Evolutionary conservation across 306 rosid genomes (phyloP).

Genomic region (Astragalus glycyphyllos): DNA sequence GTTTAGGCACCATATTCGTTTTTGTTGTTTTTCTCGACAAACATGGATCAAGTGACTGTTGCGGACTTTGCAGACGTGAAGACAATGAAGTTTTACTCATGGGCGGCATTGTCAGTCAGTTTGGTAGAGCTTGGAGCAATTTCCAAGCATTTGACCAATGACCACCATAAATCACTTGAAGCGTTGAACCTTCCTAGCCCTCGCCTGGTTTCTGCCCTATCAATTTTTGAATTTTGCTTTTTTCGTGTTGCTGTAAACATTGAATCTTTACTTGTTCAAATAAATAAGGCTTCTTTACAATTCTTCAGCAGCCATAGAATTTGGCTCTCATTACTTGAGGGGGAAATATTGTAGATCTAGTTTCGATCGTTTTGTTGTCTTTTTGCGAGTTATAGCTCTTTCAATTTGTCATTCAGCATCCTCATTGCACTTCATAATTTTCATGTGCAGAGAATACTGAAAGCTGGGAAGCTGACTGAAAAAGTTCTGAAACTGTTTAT

Average conservation of each 20-base stretch:
- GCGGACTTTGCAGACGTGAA: too few relatives aligned
- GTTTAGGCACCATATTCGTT: too few relatives aligned
- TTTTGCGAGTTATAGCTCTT: conserved; percentile 8
- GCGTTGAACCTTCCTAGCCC: too few relatives aligned
- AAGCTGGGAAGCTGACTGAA: conserved; percentile 89
- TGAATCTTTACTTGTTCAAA: conserved; percentile 19
- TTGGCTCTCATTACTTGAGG: neutral
- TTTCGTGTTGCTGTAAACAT: conserved; percentile 19
- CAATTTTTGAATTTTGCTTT: conserved; percentile 13
- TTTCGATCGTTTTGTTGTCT: conserved; percentile 15
- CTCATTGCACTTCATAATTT: conserved; percentile 23
- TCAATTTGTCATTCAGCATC: conserved; percentile 22
- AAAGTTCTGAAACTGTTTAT: conserved; percentile 79
- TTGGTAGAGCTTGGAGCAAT: too few relatives aligned
- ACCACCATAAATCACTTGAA: too few relatives aligned
- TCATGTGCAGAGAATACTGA: conserved; percentile 75
- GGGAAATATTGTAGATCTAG: conserved; percentile 26
- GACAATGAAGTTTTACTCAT: too few relatives aligned
- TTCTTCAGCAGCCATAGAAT: conserved; percentile 3
- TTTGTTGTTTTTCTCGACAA: too few relatives aligned
- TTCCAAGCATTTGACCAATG: too few relatives aligned
- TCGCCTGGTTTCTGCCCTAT: neutral
- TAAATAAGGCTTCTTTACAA: conserved; percentile 1
- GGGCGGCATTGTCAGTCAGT: too few relatives aligned
- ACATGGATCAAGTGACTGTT: too few relatives aligned